Conservation (phyloP, 73 alveolate species). For the Tetrahymena borealis region DNA sequence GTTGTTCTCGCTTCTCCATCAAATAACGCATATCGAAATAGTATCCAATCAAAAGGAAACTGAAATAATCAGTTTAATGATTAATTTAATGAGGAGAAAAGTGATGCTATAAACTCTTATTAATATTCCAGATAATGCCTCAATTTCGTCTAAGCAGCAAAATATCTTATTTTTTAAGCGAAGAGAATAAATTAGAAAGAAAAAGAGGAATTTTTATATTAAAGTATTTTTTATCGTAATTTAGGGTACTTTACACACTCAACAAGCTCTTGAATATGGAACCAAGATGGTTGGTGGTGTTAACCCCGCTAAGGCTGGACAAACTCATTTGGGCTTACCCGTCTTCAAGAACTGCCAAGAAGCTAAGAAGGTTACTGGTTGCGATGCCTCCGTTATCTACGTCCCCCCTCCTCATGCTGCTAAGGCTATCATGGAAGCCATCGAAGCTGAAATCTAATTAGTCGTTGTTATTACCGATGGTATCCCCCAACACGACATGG, state of each 20-base stretch:
- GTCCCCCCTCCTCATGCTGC: slow-evolving; percentile 98
- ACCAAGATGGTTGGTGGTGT: slow-evolving; percentile 97
- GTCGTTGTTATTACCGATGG: slow-evolving; percentile 96
- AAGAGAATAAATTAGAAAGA: neutral
- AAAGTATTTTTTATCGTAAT: neutral
- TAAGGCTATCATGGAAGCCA: slow-evolving; percentile 83
- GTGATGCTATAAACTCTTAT: too few species aligned
- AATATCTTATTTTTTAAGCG: neutral
- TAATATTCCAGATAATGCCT: neutral
- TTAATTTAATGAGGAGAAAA: too few species aligned
- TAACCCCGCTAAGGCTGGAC: slow-evolving; percentile 55
- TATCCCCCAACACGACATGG: slow-evolving; percentile 89
- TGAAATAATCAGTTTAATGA: too few species aligned
- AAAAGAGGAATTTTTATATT: neutral
- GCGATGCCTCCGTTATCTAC: slow-evolving; percentile 91
- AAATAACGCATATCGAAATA: too few species aligned
- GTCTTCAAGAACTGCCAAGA: slow-evolving; percentile 67
- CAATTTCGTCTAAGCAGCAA: too few species aligned
- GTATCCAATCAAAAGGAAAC: too few species aligned
- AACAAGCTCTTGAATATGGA: slow-evolving; percentile 83
- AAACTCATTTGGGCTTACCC: slow-evolving; percentile 77
- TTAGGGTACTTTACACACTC: slow-evolving; percentile 95
- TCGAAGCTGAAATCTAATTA: slow-evolving; percentile 83
- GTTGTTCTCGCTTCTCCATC: too few species aligned
- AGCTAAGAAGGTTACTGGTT: slow-evolving; percentile 77